Conservation (phyloP, 2,329 filamentous ascomycete species). For the Chaetoscypha palmicola region DNA sequence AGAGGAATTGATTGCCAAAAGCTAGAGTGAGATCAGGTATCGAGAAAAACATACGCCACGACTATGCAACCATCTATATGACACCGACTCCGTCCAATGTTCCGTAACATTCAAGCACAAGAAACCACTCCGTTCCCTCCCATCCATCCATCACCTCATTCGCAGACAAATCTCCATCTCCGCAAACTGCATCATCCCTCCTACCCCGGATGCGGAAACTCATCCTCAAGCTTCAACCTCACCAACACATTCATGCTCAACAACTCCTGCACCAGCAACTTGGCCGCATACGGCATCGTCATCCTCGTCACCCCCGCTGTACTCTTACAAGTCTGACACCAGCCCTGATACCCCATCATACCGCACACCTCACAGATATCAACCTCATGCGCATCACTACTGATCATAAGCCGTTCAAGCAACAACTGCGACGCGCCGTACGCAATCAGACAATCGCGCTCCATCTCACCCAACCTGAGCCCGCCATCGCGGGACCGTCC, state of each 20-base stretch:
- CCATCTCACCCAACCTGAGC: constrained; percentile 94
- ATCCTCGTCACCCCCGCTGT: constrained; percentile 81
- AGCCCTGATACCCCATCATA: constrained; percentile 90
- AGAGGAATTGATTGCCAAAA: too few species aligned
- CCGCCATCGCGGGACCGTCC: constrained; percentile 89
- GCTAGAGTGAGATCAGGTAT: too few species aligned
- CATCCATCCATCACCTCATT: not conserved
- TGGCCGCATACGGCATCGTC: constrained; percentile 96
- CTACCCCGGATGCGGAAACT: constrained; percentile 58
- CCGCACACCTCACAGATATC: constrained; percentile 94
- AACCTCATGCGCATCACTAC: constrained; percentile 80
- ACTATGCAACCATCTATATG: too few species aligned
- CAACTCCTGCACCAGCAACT: constrained; percentile 90
- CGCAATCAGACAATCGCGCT: constrained; percentile 94
- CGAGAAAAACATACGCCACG: not conserved
- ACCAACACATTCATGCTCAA: constrained; percentile 99
- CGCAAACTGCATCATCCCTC: not conserved
- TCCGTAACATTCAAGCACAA: too few species aligned
- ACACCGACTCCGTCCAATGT: too few species aligned
- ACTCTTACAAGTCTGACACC: constrained; percentile 87
- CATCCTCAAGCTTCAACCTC: constrained; percentile 80
- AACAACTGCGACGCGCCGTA: constrained; percentile 92
- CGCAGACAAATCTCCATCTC: not conserved
- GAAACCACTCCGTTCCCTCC: not conserved
- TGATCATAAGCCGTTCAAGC: constrained; percentile 89